These are phyloP conservation scores for Calcarisporium arbuscula DNA, from an alignment of 2,329 filamentous ascomycete species.

Conservation along the genomic window DNA sequence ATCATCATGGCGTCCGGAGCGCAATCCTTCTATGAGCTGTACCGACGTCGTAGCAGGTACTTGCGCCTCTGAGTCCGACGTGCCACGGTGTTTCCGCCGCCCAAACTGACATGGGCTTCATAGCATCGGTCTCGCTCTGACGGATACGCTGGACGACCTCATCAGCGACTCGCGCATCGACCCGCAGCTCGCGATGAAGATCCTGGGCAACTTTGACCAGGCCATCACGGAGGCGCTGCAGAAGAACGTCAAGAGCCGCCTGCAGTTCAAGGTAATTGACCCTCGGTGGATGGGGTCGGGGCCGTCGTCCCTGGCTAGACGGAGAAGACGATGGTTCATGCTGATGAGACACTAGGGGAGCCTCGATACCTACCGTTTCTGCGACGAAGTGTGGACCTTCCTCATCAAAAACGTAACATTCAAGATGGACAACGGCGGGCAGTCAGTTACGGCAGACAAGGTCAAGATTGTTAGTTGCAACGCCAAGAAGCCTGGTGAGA, in stretches of 20 bases:
- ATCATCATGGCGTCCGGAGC: slow-evolving; percentile 40
- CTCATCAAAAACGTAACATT: slow-evolving; percentile 98
- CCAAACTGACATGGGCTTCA: slow-evolving; percentile 8
- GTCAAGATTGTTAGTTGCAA: slow-evolving; percentile 99
- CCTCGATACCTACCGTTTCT: slow-evolving; percentile 97
- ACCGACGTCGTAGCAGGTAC: slow-evolving; percentile 97
- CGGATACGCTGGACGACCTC: slow-evolving; percentile 93
- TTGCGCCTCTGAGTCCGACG: slow-evolving; percentile 10
- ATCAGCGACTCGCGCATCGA: slow-evolving; percentile 94
- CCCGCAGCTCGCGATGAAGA: slow-evolving; percentile 97
- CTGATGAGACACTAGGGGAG: slow-evolving; percentile 60
- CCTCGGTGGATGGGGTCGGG: background rate
- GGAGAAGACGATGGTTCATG: background rate
- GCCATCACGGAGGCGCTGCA: slow-evolving; percentile 85
- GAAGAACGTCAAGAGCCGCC: slow-evolving; percentile 83
- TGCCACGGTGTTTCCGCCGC: background rate
- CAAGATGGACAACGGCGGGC: slow-evolving; percentile 80
- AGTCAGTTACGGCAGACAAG: slow-evolving; percentile 74
- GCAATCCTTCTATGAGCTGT: slow-evolving; percentile 83
- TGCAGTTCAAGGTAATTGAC: slow-evolving; percentile 81
- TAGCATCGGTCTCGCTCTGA: slow-evolving; percentile 89
- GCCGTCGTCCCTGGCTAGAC: too few relatives aligned
- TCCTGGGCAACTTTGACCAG: slow-evolving; percentile 90
- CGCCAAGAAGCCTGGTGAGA: slow-evolving; percentile 61
- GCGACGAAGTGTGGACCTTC: slow-evolving; percentile 99